phyloP scores from a whole-genome alignment of 163 green algal genomes.

The Prototheca cutis region DNA sequence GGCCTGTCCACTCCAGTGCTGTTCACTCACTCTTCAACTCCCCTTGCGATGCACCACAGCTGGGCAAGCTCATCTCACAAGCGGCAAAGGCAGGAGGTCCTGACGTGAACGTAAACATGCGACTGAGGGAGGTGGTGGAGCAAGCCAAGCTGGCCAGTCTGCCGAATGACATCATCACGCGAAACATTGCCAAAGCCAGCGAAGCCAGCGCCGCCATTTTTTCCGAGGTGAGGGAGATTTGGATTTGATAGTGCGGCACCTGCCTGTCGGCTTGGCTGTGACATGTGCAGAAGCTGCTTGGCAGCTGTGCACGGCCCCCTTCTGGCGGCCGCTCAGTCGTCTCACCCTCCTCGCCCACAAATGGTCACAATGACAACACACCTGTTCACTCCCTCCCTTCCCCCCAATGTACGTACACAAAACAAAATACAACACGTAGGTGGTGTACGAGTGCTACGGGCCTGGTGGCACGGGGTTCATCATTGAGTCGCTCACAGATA shows the following conservation, averaged over 20 bases:
- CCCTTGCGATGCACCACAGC: too few relatives aligned
- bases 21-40: too few relatives aligned
- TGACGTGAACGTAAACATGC: constrained; percentile 38
- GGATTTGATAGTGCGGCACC: too few relatives aligned
- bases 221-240: constrained; percentile 31
- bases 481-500: constrained; percentile 87
- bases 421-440: too few relatives aligned
- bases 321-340: too few relatives aligned
- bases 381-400: background rate
- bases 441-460: constrained; percentile 29
- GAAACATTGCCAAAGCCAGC: constrained; percentile 64
- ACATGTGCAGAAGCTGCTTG: too few relatives aligned
- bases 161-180: constrained; percentile 63
- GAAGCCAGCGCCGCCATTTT: constrained; percentile 59
- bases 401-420: too few relatives aligned
- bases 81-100: constrained; percentile 44
- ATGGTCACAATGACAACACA: background rate
- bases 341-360: too few relatives aligned
- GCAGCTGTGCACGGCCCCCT: too few relatives aligned
- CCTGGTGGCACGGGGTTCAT: constrained; percentile 72
- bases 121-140: constrained; percentile 40
- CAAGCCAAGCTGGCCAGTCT: constrained; percentile 39
- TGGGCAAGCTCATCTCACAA: constrained; percentile 49
- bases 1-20: too few relatives aligned
- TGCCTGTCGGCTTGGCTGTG: too few relatives aligned